Evolutionary conservation across 495 filamentous ascomycete species (phyloP).

Genomic region (Penicillium diatomitis): DNA sequence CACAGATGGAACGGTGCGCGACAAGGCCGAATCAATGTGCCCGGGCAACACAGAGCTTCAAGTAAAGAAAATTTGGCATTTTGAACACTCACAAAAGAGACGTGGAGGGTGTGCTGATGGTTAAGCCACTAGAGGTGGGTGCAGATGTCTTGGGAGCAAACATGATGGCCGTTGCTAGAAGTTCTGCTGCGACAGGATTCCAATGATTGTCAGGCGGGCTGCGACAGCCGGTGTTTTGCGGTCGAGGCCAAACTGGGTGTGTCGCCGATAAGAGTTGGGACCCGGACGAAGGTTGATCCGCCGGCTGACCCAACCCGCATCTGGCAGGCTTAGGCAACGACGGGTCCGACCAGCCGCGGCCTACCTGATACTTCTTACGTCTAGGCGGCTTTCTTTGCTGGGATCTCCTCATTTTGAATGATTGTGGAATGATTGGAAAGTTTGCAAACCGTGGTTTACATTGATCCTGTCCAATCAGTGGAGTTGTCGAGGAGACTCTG

Average conservation of each 20-base stretch:
- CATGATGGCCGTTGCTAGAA: slow-evolving; percentile 19
- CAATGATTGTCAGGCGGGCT: too few species aligned
- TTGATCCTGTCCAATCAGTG: neutral
- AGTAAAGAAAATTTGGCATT: too few species aligned
- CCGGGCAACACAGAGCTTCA: too few species aligned
- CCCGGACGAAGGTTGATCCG: slow-evolving; percentile 12
- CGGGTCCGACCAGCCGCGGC: neutral
- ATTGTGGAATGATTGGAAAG: too few species aligned
- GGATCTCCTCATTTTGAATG: neutral
- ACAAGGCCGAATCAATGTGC: too few species aligned
- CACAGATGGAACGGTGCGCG: too few species aligned
- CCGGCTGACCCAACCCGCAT: neutral
- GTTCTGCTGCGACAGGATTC: slow-evolving; percentile 1
- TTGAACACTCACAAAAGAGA: slow-evolving; percentile 54
- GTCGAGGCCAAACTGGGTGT: slow-evolving; percentile 2
- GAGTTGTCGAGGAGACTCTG: neutral
- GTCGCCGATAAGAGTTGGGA: slow-evolving; percentile 18
- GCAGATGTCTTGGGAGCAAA: slow-evolving; percentile 55
- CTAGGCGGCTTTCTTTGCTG: neutral
- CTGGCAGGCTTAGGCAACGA: neutral
- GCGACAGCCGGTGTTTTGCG: neutral
- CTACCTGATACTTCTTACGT: neutral
- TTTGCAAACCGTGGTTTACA: neutral
- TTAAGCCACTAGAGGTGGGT: slow-evolving; percentile 45
- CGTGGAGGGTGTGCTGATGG: slow-evolving; percentile 69